These are phyloP conservation scores for Omphalotus guepiniiformis DNA, from an alignment of 768 basidiomycete species.

Conservation along the genomic window DNA sequence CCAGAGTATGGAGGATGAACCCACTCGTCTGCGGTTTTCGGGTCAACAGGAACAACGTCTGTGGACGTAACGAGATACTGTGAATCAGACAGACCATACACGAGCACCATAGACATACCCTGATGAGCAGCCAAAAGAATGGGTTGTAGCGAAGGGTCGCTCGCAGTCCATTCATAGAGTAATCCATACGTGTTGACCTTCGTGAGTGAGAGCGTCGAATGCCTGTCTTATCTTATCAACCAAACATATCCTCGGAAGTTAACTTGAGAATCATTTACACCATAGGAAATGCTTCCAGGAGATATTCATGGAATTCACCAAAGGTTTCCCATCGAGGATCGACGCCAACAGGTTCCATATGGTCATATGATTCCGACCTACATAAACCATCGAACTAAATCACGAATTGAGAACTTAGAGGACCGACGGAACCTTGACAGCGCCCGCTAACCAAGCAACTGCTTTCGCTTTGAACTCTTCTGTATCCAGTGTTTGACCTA, in stretches of 20 bases:
- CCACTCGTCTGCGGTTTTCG: conserved; percentile 41
- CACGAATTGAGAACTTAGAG: not conserved
- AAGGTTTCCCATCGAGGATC: conserved; percentile 48
- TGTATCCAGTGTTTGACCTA: conserved; percentile 27
- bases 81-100: too few species aligned
- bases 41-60: conserved; percentile 54
- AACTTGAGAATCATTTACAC: conserved; percentile 39
- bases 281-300: conserved; percentile 46
- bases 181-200: conserved; percentile 77
- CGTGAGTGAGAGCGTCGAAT: conserved; percentile 51
- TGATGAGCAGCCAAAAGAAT: conserved; percentile 58
- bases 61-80: too few species aligned
- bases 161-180: conserved; percentile 68
- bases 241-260: not conserved
- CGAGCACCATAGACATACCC: conserved; percentile 22
- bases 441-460: conserved; percentile 33
- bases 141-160: conserved; percentile 57
- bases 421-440: conserved; percentile 37
- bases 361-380: conserved; percentile 51
- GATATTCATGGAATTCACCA: conserved; percentile 35
- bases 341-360: conserved; percentile 41
- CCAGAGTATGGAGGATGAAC: conserved; percentile 48
- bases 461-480: conserved; percentile 31
- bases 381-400: too few species aligned
- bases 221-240: conserved; percentile 31